A percentile compares a stretch with the other conserved stretches of the same genome.
These are phyloP conservation scores for Nidula microcarpa DNA, from an alignment of 768 basidiomycete genomes.

Conservation along the genomic window DNA sequence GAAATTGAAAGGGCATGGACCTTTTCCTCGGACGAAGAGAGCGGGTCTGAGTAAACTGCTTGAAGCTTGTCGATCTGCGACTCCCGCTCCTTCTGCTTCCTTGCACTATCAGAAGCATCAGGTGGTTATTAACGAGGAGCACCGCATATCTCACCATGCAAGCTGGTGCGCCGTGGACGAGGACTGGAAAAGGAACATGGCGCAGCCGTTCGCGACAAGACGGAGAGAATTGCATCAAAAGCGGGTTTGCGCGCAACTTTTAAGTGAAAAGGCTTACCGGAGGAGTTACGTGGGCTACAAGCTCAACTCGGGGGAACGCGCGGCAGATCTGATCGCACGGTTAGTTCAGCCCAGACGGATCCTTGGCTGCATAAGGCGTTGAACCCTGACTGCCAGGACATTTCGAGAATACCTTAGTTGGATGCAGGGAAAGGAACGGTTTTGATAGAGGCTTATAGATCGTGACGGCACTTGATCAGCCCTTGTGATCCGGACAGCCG, in stretches of 20 bases:
- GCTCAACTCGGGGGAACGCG: slow-evolving; percentile 11
- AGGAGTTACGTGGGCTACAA: slow-evolving; percentile 21
- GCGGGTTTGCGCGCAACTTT: slow-evolving; percentile 14
- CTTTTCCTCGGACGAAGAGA: slow-evolving; percentile 41
- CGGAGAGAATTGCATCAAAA: slow-evolving; percentile 13
- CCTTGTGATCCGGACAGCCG: too few species aligned
- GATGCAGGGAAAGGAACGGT: too few species aligned
- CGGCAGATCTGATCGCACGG: slow-evolving; percentile 21
- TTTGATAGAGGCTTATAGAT: too few species aligned
- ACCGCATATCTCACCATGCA: slow-evolving; percentile 30
- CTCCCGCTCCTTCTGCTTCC: slow-evolving; percentile 44
- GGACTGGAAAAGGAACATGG: slow-evolving; percentile 27
- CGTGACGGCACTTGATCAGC: too few species aligned
- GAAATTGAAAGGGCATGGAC: slow-evolving; percentile 46
- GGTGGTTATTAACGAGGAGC: not conserved
- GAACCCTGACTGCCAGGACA: too few species aligned
- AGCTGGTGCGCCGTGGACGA: slow-evolving; percentile 31
- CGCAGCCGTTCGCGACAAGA: slow-evolving; percentile 11
- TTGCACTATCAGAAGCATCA: slow-evolving; percentile 23
- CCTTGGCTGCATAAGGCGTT: not conserved
- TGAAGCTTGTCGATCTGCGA: slow-evolving; percentile 37
- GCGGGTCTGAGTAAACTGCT: slow-evolving; percentile 31
- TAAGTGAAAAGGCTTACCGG: slow-evolving; percentile 16
- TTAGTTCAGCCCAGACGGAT: not conserved
- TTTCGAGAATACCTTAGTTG: too few species aligned